Percentiles rank a stretch among this genome's conserved stretches.
phyloP scores from a whole-genome alignment of 805 yeast genomes.

The Spathaspora boniae region DNA sequence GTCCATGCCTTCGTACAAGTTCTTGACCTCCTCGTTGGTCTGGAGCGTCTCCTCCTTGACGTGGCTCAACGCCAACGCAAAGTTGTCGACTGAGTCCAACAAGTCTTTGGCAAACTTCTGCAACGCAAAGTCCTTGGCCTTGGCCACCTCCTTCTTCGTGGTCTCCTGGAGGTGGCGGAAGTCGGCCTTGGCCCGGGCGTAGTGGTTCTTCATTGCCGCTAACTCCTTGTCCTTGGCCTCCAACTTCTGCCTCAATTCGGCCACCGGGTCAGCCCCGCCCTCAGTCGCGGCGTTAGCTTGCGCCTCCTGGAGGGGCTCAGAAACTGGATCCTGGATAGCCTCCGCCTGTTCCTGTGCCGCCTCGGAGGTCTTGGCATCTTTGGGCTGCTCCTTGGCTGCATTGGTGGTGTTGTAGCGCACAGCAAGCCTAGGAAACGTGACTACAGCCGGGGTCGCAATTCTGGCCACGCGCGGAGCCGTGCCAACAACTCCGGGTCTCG shows the following conservation, averaged over 20 bases:
- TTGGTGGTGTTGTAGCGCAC: slow-evolving; percentile 18
- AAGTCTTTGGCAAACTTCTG: slow-evolving; percentile 90
- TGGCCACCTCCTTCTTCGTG: slow-evolving; percentile 80
- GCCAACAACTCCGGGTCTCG: slow-evolving; percentile 10
- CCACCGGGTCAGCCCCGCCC: slow-evolving; percentile 17
- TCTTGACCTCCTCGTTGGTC: slow-evolving; percentile 61
- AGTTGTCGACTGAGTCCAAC: slow-evolving; percentile 86
- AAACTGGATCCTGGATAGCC: slow-evolving; percentile 8
- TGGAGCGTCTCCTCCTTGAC: slow-evolving; percentile 61
- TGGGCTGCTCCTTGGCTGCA: slow-evolving; percentile 13
- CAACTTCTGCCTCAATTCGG: slow-evolving; percentile 49
- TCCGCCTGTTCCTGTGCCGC: slow-evolving; percentile 8
- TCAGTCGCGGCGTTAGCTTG: too few relatives aligned
- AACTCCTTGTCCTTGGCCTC: slow-evolving; percentile 65
- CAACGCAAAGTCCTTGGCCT: slow-evolving; percentile 85
- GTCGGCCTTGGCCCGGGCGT: slow-evolving; percentile 83
- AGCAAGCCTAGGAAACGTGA: slow-evolving; percentile 3
- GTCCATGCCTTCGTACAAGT: slow-evolving; percentile 81
- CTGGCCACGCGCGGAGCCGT: background rate
- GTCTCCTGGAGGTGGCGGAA: slow-evolving; percentile 90
- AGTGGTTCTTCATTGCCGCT: slow-evolving; percentile 79
- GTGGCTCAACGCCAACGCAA: slow-evolving; percentile 77
- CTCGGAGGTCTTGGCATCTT: slow-evolving; percentile 8
- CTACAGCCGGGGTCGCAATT: background rate
- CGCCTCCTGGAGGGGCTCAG: slow-evolving; percentile 12